Percentiles rank a stretch among this genome's conserved stretches.
These are phyloP conservation scores for Paramecium bursaria DNA, from an alignment of 73 alveolate species.

Conservation along the genomic window DNA sequence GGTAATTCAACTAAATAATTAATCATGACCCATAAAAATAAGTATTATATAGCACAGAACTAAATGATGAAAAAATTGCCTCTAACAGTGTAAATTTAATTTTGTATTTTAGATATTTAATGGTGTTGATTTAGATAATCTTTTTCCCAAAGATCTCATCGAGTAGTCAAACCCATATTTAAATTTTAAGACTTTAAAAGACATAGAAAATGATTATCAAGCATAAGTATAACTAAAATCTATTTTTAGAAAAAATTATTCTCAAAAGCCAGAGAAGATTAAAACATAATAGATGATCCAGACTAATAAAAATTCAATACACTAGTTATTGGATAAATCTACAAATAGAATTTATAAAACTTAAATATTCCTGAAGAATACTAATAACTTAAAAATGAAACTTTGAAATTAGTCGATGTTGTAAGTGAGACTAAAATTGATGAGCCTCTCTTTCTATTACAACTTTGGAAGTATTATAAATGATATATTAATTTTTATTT, in stretches of 20 bases:
- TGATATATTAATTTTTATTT: no score
- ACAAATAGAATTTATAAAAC: neutral
- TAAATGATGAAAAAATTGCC: neutral
- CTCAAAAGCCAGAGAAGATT: slow-evolving; percentile 9
- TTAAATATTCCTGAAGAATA: slow-evolving; percentile 5
- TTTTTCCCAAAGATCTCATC: slow-evolving; percentile 19
- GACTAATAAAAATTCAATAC: slow-evolving; percentile 24
- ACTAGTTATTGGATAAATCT: neutral
- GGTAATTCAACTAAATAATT: neutral
- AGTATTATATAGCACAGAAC: slow-evolving; percentile 11
- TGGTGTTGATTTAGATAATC: slow-evolving; percentile 29
- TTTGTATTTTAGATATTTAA: no score
- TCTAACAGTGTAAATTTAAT: slow-evolving; percentile 25
- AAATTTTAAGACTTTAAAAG: slow-evolving; percentile 17
- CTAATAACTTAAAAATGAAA: slow-evolving; percentile 4
- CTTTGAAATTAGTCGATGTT: slow-evolving; percentile 41
- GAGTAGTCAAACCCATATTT: slow-evolving; percentile 8
- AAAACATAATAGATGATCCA: slow-evolving; percentile 16
- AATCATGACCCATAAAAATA: slow-evolving; percentile 2
- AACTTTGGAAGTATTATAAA: slow-evolving; percentile 54
- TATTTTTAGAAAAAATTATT: slow-evolving; percentile 22
- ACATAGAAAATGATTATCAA: slow-evolving; percentile 27
- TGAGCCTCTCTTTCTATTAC: slow-evolving; percentile 37
- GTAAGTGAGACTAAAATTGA: slow-evolving; percentile 41
- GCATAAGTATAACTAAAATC: slow-evolving; percentile 1